Evolutionary conservation across 768 basidiomycete genomes (phyloP).

Genomic region (Lepiota venenata): DNA sequence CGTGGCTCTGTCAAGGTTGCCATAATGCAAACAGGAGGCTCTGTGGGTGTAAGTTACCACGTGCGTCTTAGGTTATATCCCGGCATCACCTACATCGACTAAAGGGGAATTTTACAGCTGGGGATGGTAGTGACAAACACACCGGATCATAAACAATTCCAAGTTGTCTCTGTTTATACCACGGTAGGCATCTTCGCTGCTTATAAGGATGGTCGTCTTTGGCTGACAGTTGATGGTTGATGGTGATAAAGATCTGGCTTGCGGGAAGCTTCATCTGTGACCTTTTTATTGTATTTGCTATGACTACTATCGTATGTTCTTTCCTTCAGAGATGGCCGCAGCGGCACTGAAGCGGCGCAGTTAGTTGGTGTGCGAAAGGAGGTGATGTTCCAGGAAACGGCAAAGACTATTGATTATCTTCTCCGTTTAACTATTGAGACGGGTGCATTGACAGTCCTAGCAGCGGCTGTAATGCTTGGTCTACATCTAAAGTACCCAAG

Average conservation of each 20-base stretch:
- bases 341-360: background rate
- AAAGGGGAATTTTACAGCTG: background rate
- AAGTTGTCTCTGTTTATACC: background rate
- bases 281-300: background rate
- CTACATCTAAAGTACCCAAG: background rate
- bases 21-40: background rate
- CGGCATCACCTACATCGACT: background rate
- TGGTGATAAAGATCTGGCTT: background rate
- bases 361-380: background rate
- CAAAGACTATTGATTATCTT: background rate
- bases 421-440: background rate
- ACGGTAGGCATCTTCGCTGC: background rate
- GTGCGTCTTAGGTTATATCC: background rate
- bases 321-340: background rate
- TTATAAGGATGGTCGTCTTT: background rate
- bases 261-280: background rate
- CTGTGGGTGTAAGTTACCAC: background rate
- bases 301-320: background rate
- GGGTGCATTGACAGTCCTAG: background rate
- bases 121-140: no score
- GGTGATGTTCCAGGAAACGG: background rate
- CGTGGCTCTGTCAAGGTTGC: background rate
- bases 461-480: background rate
- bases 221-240: no score
- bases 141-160: background rate